A percentile compares a stretch with the other conserved stretches of the same genome.
Conservation (phyloP, 2,329 filamentous ascomycete genomes). For the Fonsecaea nubica region DNA sequence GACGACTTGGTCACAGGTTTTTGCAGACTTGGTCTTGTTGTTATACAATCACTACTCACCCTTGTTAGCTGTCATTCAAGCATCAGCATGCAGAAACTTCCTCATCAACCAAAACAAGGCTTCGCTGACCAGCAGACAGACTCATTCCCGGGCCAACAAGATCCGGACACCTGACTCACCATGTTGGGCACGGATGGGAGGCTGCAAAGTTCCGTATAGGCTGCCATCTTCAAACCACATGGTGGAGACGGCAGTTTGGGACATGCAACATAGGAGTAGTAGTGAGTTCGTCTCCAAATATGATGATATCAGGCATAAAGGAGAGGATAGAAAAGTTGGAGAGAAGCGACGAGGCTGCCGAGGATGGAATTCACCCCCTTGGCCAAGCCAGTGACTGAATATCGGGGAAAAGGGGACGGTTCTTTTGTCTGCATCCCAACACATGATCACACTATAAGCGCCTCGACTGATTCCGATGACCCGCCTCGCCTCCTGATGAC, state of each 20-base stretch:
- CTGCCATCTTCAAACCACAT: constrained; percentile 4
- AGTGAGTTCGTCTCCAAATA: neutral
- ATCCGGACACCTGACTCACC: constrained; percentile 11
- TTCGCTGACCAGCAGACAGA: neutral
- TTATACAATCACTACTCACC: constrained; percentile 7
- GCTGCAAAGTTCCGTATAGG: constrained; percentile 5
- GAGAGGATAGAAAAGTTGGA: neutral
- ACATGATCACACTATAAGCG: no score
- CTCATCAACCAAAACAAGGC: neutral
- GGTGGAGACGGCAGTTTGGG: neutral
- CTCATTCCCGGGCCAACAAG: neutral
- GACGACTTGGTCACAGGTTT: neutral
- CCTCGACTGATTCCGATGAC: no score
- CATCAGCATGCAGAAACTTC: neutral
- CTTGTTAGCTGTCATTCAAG: neutral
- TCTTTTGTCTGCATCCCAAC: no score
- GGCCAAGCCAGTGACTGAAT: neutral
- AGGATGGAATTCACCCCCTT: neutral
- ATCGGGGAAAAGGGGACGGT: no score
- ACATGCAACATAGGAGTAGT: neutral
- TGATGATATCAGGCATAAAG: neutral
- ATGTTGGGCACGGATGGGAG: constrained; percentile 5
- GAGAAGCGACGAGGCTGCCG: neutral
- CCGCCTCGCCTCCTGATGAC: no score
- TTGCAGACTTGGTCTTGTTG: neutral